Evolutionary conservation across 2,329 filamentous ascomycete species (phyloP).

Genomic region (Fusarium redolens): DNA sequence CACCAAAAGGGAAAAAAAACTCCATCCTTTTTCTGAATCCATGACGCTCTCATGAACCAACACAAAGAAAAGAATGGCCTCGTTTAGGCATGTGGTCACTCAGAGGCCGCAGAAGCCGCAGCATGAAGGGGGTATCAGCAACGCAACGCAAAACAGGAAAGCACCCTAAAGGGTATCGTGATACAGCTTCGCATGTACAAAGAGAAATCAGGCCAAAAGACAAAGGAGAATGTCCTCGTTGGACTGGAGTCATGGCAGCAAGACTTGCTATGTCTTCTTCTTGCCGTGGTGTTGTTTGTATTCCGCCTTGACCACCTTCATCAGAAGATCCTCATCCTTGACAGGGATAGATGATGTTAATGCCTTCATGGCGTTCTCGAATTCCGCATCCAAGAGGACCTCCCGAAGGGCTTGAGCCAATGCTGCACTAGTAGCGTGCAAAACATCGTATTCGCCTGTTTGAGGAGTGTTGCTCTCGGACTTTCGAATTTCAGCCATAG

Average conservation of each 20-base stretch:
- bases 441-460: slow-evolving; percentile 76
- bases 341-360: slow-evolving; percentile 94
- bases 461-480: slow-evolving; percentile 32
- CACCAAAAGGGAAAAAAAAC: slow-evolving; percentile 36
- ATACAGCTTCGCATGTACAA: slow-evolving; percentile 40
- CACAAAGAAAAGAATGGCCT: slow-evolving; percentile 38
- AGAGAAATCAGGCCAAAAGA: slow-evolving; percentile 34
- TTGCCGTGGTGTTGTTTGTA: slow-evolving; percentile 75
- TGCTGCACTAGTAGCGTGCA: slow-evolving; percentile 90
- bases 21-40: slow-evolving; percentile 38
- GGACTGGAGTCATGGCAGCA: slow-evolving; percentile 40
- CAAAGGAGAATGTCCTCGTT: slow-evolving; percentile 37
- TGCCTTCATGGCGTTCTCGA: slow-evolving; percentile 98
- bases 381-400: slow-evolving; percentile 90
- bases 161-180: slow-evolving; percentile 36
- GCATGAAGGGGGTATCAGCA: slow-evolving; percentile 44
- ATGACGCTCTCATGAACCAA: slow-evolving; percentile 33
- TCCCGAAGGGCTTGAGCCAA: slow-evolving; percentile 91
- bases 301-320: slow-evolving; percentile 89
- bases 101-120: slow-evolving; percentile 36
- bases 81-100: slow-evolving; percentile 42
- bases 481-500: slow-evolving; percentile 23
- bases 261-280: slow-evolving; percentile 53
- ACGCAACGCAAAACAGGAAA: slow-evolving; percentile 36
- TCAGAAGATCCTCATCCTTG: slow-evolving; percentile 91